Evolutionary conservation across 148 eudicot genomes (phyloP), one percentile per base, ranked within the genome.

Genomic region (Talinum fruticosum): DNA sequence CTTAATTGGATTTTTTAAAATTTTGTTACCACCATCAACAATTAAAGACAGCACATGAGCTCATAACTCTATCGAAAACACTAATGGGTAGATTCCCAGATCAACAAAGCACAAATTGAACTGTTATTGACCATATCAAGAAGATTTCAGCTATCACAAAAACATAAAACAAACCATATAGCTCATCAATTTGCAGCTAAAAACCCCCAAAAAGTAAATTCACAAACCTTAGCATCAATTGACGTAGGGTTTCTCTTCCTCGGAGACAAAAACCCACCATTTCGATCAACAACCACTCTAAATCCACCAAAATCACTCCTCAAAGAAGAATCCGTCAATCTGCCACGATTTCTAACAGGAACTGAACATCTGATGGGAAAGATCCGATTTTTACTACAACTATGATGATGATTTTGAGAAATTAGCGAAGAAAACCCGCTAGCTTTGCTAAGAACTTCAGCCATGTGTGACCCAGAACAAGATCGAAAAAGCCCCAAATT

Each of bases 171-270:
- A 57, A 59, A 62, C 24, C 75, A 78, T 7, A n/a, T 18, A 51
- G 57, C 57, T 51, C 57, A 51, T 14, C 19, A 51, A 51, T 19
- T 51, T 51, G n/a, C 10, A 1, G 23, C 18, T 19, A 66, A 36
- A 38, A 19, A 69, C 66, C 66, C 8, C 1, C n/a, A 38, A 13
- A 21, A 54, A 2, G 32, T 19, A 30, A 1, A 18, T 59, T 16
- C n/a, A 72, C 85, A 79, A 33, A 88, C 90, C 90, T 86, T 83
- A 19, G 85, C 83, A 73, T 51, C 36, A 84, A 66, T 66, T 33
- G 82, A 53, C 65, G 67, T 73, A 59, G 66, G 53, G 54, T 82
- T 80, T 76, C 77, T 73, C 66, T 21, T 75, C 54, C 47, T 72
- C 65, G 34, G 68, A 28, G 79, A 76, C 66, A 69, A 59, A 51